A percentile compares a stretch with the other conserved stretches of the same genome.
phyloP scores from a whole-genome alignment of 371 early-diverging fungal genomes.

The Coemansia sp. region DNA sequence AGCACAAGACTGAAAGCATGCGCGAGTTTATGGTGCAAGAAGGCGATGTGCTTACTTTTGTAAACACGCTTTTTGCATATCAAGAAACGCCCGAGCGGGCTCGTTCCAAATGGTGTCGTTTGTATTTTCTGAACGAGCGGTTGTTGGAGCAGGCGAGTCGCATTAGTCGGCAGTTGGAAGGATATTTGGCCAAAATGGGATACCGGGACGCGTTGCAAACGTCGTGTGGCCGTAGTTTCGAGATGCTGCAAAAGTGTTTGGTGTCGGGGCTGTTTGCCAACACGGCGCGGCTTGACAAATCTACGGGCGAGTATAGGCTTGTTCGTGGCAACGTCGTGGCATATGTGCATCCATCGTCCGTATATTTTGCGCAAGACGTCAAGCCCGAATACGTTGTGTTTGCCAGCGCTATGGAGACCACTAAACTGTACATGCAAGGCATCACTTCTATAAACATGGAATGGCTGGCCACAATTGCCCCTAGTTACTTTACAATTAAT shows the following conservation, averaged over 20 bases:
- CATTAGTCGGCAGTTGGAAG: constrained; percentile 87
- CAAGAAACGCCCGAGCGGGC: constrained; percentile 87
- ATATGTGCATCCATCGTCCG: constrained; percentile 85
- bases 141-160: constrained; percentile 84
- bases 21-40: constrained; percentile 64
- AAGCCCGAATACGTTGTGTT: constrained; percentile 83
- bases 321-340: constrained; percentile 81
- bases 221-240: constrained; percentile 27
- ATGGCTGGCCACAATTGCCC: constrained; percentile 88
- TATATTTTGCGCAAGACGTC: constrained; percentile 64
- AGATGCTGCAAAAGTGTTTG: constrained; percentile 62
- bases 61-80: constrained; percentile 84
- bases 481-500: constrained; percentile 69
- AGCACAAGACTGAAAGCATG: constrained; percentile 80
- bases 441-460: constrained; percentile 82
- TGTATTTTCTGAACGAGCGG: constrained; percentile 85
- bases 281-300: constrained; percentile 70
- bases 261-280: constrained; percentile 91
- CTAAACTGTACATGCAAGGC: constrained; percentile 84
- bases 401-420: constrained; percentile 85
- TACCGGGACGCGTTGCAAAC: neutral
- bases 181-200: constrained; percentile 57
- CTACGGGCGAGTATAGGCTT: constrained; percentile 83
- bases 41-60: constrained; percentile 86
- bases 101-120: constrained; percentile 86